Percentiles rank a stretch among this genome's conserved stretches.
phyloP scores from a whole-genome alignment of 768 basidiomycete species.

The Lactarius quietus region DNA sequence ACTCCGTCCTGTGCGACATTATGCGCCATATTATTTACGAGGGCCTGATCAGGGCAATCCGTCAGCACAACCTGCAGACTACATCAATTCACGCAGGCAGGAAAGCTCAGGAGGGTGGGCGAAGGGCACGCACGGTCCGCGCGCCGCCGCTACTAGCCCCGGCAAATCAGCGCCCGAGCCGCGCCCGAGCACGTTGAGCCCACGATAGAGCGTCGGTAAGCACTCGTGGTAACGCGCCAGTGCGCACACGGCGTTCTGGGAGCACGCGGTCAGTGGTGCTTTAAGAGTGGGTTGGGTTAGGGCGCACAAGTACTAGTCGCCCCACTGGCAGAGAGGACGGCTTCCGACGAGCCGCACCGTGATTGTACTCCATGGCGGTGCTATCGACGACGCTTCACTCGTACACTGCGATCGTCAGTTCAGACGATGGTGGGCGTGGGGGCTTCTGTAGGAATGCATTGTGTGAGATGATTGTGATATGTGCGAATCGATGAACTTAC shows the following conservation, averaged over 20 bases:
- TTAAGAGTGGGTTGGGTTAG: too few relatives aligned
- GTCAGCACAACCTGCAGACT: too few relatives aligned
- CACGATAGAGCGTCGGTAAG: conserved; percentile 44
- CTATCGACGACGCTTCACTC: conserved; percentile 31
- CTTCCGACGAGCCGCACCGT: conserved; percentile 69
- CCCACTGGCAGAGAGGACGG: conserved; percentile 77
- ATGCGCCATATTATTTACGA: too few relatives aligned
- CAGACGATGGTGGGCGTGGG: conserved; percentile 62
- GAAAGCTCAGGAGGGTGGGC: too few relatives aligned
- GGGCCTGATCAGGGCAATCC: too few relatives aligned
- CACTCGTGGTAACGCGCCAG: conserved; percentile 68
- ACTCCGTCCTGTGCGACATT: too few relatives aligned
- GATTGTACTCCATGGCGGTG: conserved; percentile 38
- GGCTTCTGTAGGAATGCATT: conserved; percentile 52
- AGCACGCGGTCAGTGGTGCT: too few relatives aligned
- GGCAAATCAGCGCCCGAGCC: conserved; percentile 94
- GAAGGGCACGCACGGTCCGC: conserved; percentile 44
- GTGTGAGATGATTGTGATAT: not conserved
- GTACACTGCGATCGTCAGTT: conserved; percentile 53
- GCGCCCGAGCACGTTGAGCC: conserved; percentile 68
- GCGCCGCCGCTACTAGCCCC: conserved; percentile 77
- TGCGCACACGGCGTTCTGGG: conserved; percentile 74
- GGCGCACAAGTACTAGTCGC: conserved; percentile 73
- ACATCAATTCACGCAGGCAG: too few relatives aligned
- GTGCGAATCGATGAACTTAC: conserved; percentile 31